These are phyloP conservation scores for Apophysomyces trapeziformis DNA, from an alignment of 371 early-diverging fungal genomes.

Conservation along the genomic window DNA sequence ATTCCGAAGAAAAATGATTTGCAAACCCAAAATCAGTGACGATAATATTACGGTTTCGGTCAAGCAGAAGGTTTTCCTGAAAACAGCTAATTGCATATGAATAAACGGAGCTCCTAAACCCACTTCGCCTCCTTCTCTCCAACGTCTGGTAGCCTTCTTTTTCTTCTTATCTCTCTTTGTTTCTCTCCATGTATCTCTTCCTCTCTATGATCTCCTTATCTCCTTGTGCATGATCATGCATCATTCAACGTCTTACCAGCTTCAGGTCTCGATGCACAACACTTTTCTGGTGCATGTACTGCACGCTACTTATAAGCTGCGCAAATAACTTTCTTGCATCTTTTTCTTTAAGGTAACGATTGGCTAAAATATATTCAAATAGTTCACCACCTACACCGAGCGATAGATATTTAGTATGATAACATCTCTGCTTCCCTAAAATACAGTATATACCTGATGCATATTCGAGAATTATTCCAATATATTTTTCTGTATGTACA, in stretches of 20 bases:
- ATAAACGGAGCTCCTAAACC: conserved; percentile 18
- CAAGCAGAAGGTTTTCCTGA: conserved; percentile 90
- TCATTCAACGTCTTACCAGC: conserved; percentile 43
- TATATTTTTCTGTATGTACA: conserved; percentile 72
- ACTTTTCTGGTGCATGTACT: conserved; percentile 58
- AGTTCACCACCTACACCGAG: conserved; percentile 57
- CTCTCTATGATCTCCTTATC: conserved; percentile 4
- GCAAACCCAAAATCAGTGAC: conserved; percentile 99
- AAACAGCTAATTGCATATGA: conserved; percentile 74
- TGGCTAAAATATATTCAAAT: conserved; percentile 73
- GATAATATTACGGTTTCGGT: conserved; percentile 84
- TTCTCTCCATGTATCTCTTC: not conserved
- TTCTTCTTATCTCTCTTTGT: conserved; percentile 4
- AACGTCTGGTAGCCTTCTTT: not conserved
- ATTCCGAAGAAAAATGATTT: conserved; percentile 76
- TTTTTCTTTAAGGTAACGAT: conserved; percentile 58
- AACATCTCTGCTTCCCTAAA: not conserved
- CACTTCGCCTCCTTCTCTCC: conserved; percentile 32
- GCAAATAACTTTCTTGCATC: conserved; percentile 70
- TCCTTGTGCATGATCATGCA: conserved; percentile 5
- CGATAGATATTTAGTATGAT: not conserved
- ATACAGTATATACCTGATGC: conserved; percentile 60
- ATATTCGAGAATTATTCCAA: conserved; percentile 73
- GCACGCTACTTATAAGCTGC: conserved; percentile 76
- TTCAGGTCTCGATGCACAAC: conserved; percentile 80